Percentiles rank a stretch among this genome's conserved stretches.
phyloP scores from a whole-genome alignment of 345 rosid species.

The Salix dunnii region DNA sequence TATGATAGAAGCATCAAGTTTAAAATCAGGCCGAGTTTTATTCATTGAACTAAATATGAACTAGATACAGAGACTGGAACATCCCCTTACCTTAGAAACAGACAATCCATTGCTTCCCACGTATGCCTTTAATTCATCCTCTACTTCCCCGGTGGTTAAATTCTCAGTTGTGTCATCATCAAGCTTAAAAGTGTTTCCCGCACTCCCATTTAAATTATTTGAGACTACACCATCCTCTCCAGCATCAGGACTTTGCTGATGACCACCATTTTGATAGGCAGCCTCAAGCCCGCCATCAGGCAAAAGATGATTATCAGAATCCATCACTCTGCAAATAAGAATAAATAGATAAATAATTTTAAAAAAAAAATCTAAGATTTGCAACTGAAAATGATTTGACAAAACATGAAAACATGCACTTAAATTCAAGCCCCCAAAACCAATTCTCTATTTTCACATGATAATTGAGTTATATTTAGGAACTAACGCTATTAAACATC shows the following conservation, averaged over 20 bases:
- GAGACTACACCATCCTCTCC: constrained; percentile 36
- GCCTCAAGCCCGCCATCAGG: constrained; percentile 43
- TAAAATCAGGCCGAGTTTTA: constrained; percentile 2
- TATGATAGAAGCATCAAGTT: constrained; percentile 2
- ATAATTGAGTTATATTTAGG: neutral
- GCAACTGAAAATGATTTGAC: neutral
- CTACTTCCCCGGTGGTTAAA: constrained; percentile 22
- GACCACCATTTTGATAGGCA: constrained; percentile 52
- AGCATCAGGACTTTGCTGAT: constrained; percentile 27
- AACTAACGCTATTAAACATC: neutral
- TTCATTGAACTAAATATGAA: neutral
- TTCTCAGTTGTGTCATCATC: constrained; percentile 29
- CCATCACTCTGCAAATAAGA: constrained; percentile 42
- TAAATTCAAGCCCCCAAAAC: neutral
- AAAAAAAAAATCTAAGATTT: neutral
- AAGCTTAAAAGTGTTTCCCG: constrained; percentile 14
- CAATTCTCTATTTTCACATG: neutral
- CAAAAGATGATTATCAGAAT: constrained; percentile 31
- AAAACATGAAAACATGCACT: neutral
- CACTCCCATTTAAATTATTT: constrained; percentile 18
- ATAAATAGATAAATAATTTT: neutral
- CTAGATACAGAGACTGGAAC: constrained; percentile 9
- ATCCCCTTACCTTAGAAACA: constrained; percentile 43
- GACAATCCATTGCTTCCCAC: constrained; percentile 31
- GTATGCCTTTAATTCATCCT: constrained; percentile 16